Evolutionary conservation across 192 early-diverging fungal species (phyloP).

Genomic region (Diversispora epigaea): DNA sequence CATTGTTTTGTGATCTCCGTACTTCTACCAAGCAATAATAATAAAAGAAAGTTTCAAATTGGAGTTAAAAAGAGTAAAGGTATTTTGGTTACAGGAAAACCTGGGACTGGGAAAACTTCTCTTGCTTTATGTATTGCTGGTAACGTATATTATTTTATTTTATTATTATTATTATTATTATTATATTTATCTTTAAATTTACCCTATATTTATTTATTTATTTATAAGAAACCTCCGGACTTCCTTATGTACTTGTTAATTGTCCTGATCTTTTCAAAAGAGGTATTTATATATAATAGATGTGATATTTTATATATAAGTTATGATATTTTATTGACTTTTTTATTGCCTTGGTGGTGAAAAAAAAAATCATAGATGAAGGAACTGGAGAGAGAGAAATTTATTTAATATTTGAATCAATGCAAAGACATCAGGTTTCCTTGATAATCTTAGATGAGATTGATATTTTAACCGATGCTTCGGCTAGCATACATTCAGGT

Average conservation of each 20-base stretch:
- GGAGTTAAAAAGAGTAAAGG: constrained; percentile 37
- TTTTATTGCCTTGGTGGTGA: not conserved
- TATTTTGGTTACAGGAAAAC: constrained; percentile 46
- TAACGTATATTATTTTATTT: constrained; percentile 8
- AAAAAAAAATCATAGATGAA: constrained; percentile 43
- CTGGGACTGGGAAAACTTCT: constrained; percentile 56
- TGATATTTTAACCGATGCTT: constrained; percentile 48
- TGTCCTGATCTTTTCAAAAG: constrained; percentile 53
- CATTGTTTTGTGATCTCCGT: constrained; percentile 33
- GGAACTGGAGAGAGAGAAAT: constrained; percentile 56
- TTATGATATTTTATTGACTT: not conserved
- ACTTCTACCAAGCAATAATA: not conserved
- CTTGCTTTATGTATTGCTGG: constrained; percentile 46
- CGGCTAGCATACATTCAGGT: constrained; percentile 37
- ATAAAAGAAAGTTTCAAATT: not conserved
- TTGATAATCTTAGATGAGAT: constrained; percentile 58
- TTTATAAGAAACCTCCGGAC: constrained; percentile 35
- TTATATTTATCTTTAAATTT: not conserved
- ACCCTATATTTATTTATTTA: not conserved
- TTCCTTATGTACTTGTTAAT: constrained; percentile 49
- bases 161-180: not conserved
- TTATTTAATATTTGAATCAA: constrained; percentile 38
- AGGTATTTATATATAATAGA: constrained; percentile 33
- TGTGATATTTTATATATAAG: not conserved
- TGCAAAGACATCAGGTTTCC: constrained; percentile 37